Percentiles rank a stretch among this genome's conserved stretches.
These are phyloP conservation scores for Hevea brasiliensis DNA, from an alignment of 345 rosid species.

Conservation along the genomic window DNA sequence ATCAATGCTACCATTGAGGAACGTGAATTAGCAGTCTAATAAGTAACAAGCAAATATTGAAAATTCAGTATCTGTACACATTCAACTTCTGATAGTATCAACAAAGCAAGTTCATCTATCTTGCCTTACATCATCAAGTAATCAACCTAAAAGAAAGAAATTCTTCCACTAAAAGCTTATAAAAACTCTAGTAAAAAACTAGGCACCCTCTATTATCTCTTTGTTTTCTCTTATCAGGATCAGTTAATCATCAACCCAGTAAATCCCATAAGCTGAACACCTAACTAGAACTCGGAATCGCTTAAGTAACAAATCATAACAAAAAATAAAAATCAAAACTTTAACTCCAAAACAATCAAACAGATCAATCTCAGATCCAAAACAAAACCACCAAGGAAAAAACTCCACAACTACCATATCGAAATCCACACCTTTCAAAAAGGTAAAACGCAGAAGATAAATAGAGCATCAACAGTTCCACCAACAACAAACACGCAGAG, in stretches of 20 bases:
- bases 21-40: neutral
- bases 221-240: neutral
- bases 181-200: neutral
- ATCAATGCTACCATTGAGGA: neutral
- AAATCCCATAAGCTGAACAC: neutral
- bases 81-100: neutral
- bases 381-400: neutral
- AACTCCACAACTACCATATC: neutral
- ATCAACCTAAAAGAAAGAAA: too few relatives aligned
- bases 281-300: neutral
- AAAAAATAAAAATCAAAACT: constrained; percentile 4
- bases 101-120: too few relatives aligned
- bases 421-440: neutral
- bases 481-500: too few relatives aligned
- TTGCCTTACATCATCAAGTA: too few relatives aligned
- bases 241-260: neutral
- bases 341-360: neutral
- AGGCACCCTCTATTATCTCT: neutral
- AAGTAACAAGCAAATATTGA: neutral
- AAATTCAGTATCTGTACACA: neutral
- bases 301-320: neutral
- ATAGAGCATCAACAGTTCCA: neutral
- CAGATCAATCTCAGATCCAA: constrained; percentile 35
- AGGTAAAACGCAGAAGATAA: neutral
- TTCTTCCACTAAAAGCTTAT: neutral